These are phyloP conservation scores for Hypoxylon sp. DNA, from an alignment of 2,329 filamentous ascomycete genomes.

Conservation along the genomic window DNA sequence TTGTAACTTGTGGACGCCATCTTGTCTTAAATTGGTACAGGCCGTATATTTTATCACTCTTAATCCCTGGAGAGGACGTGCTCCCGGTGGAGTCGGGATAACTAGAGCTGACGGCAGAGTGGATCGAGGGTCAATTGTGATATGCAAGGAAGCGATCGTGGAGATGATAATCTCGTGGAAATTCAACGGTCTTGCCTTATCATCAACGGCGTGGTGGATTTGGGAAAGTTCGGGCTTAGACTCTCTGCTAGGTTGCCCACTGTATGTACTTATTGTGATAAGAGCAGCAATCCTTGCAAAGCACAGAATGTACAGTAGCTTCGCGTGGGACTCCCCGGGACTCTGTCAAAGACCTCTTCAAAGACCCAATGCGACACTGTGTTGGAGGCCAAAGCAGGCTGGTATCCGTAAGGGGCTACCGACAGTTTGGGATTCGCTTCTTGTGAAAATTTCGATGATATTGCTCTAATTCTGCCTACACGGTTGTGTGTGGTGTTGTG, in stretches of 20 bases:
- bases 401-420: constrained; percentile 17
- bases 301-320: constrained; percentile 13
- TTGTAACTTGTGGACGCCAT: constrained; percentile 52
- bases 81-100: constrained; percentile 46
- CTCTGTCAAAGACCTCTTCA: constrained; percentile 11
- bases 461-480: constrained; percentile 23
- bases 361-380: constrained; percentile 13
- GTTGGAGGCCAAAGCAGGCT: background rate
- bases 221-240: constrained; percentile 26
- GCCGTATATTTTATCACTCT: constrained; percentile 47
- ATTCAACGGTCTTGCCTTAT: constrained; percentile 37
- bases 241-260: background rate
- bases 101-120: constrained; percentile 45
- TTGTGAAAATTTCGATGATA: constrained; percentile 19
- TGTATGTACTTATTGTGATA: constrained; percentile 36
- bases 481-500: constrained; percentile 16
- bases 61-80: constrained; percentile 44
- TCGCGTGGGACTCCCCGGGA: constrained; percentile 18
- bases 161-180: constrained; percentile 36
- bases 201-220: constrained; percentile 23
- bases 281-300: constrained; percentile 35
- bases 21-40: constrained; percentile 42
- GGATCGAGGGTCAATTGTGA: constrained; percentile 46
- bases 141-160: constrained; percentile 44
- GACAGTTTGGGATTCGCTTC: constrained; percentile 5